Evolutionary conservation across 352 stramenopile species (phyloP), one percentile per base, ranked within the genome.

Genomic region (Phytophthora megakarya): DNA sequence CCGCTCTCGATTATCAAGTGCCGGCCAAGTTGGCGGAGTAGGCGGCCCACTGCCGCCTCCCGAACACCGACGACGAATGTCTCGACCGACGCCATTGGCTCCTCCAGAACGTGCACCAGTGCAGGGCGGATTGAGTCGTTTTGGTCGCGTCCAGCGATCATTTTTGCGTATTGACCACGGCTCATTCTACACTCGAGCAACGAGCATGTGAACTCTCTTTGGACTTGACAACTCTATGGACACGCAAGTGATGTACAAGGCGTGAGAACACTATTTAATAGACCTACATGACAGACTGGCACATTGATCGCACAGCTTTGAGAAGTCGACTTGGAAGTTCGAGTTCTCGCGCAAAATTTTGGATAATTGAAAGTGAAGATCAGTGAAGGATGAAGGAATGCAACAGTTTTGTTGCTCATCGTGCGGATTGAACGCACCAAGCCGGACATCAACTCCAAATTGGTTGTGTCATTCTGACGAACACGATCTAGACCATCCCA

Each of bases 121-220:
- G n/a, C 50, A 72, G 50, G 45, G 60, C 15, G 61, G 56, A 39
- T 19, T 76, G 13, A 76, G 69, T 54, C 69, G 69, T 22, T 76
- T 74, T 26, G 65, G 50, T 6, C 69, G 60, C 16, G 68, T 70
- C 1, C 72, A 76, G 43, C 39, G 72, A 23, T 75, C 70, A 40
- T 80, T 77, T 43, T 51, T 76, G 44, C 68, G 72, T 16, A 47
- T 73, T 13, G 72, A 80, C 21, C 68, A 80, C 60, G 72, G 72
- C 43, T 77, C 72, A 19, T 80, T 80, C 49, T 80, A 80, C 65
- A 69, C 72, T 22, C 65, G 69, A 13, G 69, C 69, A 15, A 76
- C 69, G 8, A 76, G 69, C 60, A 74, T 74, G 69, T 76, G 42
- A 19, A 61, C 30, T 5, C 8, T 35, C 1, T 11, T 35, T 35